Evolutionary conservation across 306 rosid species (phyloP).

Genomic region (Trichosanthes truncata): DNA sequence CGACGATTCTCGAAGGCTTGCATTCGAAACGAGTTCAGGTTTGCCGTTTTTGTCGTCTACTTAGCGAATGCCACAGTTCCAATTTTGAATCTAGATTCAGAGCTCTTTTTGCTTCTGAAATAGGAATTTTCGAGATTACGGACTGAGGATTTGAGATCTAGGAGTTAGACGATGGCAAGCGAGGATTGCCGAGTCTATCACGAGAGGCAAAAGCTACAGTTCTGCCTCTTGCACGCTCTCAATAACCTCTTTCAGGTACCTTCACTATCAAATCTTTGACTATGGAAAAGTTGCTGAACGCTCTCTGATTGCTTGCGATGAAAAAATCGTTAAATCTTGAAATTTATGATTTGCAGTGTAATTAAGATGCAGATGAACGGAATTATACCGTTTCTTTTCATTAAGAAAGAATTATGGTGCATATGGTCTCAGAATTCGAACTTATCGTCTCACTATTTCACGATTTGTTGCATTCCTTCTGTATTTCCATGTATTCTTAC

Average conservation of each 20-base stretch:
- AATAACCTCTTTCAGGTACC: conserved; percentile 88
- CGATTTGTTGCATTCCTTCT: background rate
- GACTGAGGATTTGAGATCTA: background rate
- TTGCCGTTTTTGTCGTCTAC: background rate
- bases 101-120: background rate
- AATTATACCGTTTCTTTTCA: background rate
- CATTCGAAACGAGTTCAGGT: background rate
- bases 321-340: background rate
- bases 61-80: background rate
- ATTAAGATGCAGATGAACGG: background rate
- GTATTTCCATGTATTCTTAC: background rate
- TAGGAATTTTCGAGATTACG: background rate
- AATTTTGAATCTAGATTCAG: background rate
- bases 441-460: background rate
- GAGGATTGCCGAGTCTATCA: conserved; percentile 49
- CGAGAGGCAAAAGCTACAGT: conserved; percentile 74
- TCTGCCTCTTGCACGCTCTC: conserved; percentile 72
- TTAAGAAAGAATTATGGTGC: background rate
- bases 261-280: background rate
- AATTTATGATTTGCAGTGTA: background rate
- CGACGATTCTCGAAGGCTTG: background rate
- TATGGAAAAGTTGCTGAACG: background rate
- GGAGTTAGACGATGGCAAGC: conserved; percentile 32
- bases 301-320: conserved; percentile 4
- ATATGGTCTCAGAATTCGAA: background rate